Base-by-base conservation (phyloP, 2,329 filamentous ascomycete genomes). In the Verticillium dahliae region DNA sequence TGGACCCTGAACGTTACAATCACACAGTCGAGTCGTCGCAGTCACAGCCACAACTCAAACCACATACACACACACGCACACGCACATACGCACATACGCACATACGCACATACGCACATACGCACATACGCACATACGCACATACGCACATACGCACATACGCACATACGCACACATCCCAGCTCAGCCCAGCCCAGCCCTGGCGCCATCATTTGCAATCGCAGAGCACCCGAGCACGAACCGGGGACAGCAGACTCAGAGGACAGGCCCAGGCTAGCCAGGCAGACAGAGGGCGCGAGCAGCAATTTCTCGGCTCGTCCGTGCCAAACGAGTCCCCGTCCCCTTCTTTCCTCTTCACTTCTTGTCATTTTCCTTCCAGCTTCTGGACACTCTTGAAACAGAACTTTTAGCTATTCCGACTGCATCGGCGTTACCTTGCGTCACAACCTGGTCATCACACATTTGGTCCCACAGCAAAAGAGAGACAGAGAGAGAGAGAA, bases 321-420 rank as follows among this genome's bases (percentile, higher is more conserved):
- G 45, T 52, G 45, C 45, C 45, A 52, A 18, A 52, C 45, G n/a
- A 31, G 45, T 52, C 45, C 45, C 39, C 6, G 39, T 41, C 57
- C 56, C 61, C 61, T 62, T 62, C 56, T 59, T 52, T 33, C 35
- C 33, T 33, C 38, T 58, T 57, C 57, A 41, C 45, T 52, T 56
- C 59, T 58, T 63, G 38, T 57, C 61, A 50, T 64, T 60, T 52
- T 62, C 60, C 62, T 37, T 52, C 61, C 56, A 62, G 60, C 60
- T 61, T 58, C 33, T 34, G 63, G 61, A 66, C 62, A 52, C 45
- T 27, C 22, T 18, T 22, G 45, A 7, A 11, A 31, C 27, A 31
- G 27, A 52, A 22, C n/a, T 13, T 52, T 27, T 18, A n/a, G n/a
- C 11, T 7, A 5, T 52, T 27, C 22, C 45, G 18, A 52, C 45